Evolutionary conservation across 140 eudicot species (phyloP).

Genomic region (Anethum foeniculum): DNA sequence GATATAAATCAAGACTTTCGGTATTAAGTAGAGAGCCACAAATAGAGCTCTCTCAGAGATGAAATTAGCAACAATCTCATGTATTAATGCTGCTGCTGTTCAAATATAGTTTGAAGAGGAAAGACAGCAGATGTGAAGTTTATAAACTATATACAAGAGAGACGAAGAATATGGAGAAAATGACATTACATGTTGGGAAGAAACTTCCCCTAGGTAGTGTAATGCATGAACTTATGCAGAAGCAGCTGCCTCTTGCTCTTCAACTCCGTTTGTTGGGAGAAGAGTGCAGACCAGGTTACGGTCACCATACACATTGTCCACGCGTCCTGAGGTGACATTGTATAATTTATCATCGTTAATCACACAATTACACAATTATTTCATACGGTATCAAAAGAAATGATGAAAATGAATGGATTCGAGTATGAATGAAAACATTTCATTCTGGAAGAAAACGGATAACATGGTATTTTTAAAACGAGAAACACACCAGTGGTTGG

Average conservation of each 20-base stretch:
- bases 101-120: constrained; percentile 23
- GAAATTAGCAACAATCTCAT: constrained; percentile 25
- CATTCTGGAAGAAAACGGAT: background rate
- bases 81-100: constrained; percentile 20
- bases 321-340: constrained; percentile 55
- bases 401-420: background rate
- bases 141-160: constrained; percentile 40
- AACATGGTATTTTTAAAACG: background rate
- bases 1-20: background rate
- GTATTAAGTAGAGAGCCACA: background rate
- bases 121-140: constrained; percentile 24
- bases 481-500: constrained; percentile 69
- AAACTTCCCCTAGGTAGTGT: constrained; percentile 4
- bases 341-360: constrained; percentile 3
- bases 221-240: constrained; percentile 44
- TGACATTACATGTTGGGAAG: constrained; percentile 17
- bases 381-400: background rate
- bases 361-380: background rate
- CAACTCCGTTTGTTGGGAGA: constrained; percentile 61
- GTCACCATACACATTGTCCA: constrained; percentile 95
- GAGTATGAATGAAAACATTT: background rate
- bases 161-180: constrained; percentile 11
- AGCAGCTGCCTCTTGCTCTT: constrained; percentile 54
- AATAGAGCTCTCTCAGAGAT: constrained; percentile 9
- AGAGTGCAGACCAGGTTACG: constrained; percentile 96